A percentile compares a stretch with the other conserved stretches of the same genome.
phyloP scores from a whole-genome alignment of 176 grass and related monocot species.

The Microstegium vimineum region DNA sequence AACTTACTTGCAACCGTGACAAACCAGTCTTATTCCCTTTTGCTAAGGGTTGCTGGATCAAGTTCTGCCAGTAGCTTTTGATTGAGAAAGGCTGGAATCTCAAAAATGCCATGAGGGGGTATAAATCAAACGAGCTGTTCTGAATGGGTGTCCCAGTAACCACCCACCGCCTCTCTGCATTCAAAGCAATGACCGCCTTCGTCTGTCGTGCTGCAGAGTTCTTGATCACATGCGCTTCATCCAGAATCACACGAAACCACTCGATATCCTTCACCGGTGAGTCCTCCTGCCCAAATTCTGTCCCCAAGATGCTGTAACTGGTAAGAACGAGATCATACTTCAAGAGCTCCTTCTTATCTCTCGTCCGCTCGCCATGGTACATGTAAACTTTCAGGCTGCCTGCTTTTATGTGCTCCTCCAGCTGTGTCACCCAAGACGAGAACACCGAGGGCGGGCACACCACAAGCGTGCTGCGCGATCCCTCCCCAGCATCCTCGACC shows the following conservation, averaged over 20 bases:
- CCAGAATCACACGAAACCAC: constrained; percentile 82
- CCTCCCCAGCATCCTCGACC: constrained; percentile 23
- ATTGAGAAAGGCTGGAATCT: constrained; percentile 78
- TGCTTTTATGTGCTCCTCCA: constrained; percentile 71
- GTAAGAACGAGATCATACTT: constrained; percentile 85
- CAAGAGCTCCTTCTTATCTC: constrained; percentile 50
- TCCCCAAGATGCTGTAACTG: constrained; percentile 64
- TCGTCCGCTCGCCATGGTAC: constrained; percentile 82
- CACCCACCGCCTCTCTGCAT: constrained; percentile 75
- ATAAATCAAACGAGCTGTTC: constrained; percentile 86
- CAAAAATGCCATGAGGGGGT: constrained; percentile 81
- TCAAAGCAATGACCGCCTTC: constrained; percentile 78
- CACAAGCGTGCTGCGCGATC: constrained; percentile 52
- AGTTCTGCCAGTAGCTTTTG: constrained; percentile 80
- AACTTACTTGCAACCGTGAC: constrained; percentile 66
- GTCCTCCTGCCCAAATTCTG: constrained; percentile 50
- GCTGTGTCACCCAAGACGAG: constrained; percentile 87
- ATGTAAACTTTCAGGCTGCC: constrained; percentile 80
- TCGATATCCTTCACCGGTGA: constrained; percentile 73
- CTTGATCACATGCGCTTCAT: constrained; percentile 96
- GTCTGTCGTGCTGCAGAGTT: constrained; percentile 76
- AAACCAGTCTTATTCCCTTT: constrained; percentile 53
- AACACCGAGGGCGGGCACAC: constrained; percentile 84
- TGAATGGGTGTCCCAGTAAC: constrained; percentile 95
- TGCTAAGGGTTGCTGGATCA: constrained; percentile 68